These are phyloP conservation scores for Pythium apleroticum DNA, from an alignment of 352 stramenopile genomes.

Conservation along the genomic window DNA sequence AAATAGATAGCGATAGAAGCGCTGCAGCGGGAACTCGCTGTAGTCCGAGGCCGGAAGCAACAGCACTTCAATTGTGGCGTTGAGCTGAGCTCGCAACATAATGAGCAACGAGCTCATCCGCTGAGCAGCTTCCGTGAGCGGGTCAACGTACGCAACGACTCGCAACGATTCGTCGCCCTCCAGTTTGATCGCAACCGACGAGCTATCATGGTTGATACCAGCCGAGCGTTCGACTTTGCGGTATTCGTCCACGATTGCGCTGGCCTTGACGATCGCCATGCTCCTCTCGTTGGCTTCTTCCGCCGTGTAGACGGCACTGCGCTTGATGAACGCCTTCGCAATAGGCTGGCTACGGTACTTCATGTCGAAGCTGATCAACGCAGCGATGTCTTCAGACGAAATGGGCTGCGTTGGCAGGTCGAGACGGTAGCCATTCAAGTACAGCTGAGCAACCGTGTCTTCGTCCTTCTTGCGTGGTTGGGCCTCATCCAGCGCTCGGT, in stretches of 20 bases:
- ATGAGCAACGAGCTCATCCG: slow-evolving; percentile 85
- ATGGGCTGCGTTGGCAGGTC: slow-evolving; percentile 53
- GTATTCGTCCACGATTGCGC: slow-evolving; percentile 79
- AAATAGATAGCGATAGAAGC: slow-evolving; percentile 93
- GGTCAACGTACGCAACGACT: slow-evolving; percentile 88
- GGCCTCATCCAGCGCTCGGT: slow-evolving; percentile 39
- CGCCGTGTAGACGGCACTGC: slow-evolving; percentile 41
- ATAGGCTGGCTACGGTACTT: slow-evolving; percentile 71
- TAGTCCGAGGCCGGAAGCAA: slow-evolving; percentile 69
- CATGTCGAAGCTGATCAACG: slow-evolving; percentile 67
- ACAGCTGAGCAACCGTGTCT: slow-evolving; percentile 42
- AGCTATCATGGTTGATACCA: slow-evolving; percentile 35
- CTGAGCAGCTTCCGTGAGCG: slow-evolving; percentile 88
- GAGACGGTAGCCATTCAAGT: slow-evolving; percentile 72
- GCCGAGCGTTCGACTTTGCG: slow-evolving; percentile 45
- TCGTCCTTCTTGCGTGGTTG: slow-evolving; percentile 31
- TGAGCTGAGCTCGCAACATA: slow-evolving; percentile 74
- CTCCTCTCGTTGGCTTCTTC: slow-evolving; percentile 62
- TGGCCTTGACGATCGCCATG: slow-evolving; percentile 72
- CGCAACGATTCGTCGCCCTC: slow-evolving; percentile 50
- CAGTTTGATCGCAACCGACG: slow-evolving; percentile 39
- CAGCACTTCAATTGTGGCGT: slow-evolving; percentile 69
- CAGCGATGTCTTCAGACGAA: slow-evolving; percentile 57
- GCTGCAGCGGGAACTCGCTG: slow-evolving; percentile 87
- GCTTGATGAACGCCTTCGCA: slow-evolving; percentile 70